phyloP scores from a whole-genome alignment of 2,329 filamentous ascomycete species.

The Mariannaea elegans region DNA sequence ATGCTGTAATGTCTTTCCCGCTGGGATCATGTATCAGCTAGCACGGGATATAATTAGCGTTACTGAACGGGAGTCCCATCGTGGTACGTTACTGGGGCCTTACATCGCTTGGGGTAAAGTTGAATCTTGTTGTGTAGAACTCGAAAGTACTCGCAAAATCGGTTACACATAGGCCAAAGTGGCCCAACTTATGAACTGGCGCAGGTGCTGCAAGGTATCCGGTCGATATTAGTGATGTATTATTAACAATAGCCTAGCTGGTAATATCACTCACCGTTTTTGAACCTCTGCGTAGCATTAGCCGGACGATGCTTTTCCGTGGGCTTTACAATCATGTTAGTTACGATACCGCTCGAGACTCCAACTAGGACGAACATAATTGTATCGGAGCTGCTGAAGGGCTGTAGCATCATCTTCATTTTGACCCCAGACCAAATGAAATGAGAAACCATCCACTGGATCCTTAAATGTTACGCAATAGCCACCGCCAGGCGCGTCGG shows the following conservation, averaged over 20 bases:
- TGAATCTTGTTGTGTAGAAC: conserved; percentile 62
- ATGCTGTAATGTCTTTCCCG: conserved; percentile 52
- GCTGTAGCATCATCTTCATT: conserved; percentile 43
- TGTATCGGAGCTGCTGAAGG: conserved; percentile 53
- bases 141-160: conserved; percentile 57
- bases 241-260: background rate
- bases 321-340: background rate
- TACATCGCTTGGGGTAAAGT: conserved; percentile 58
- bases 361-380: conserved; percentile 49
- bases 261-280: background rate
- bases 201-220: conserved; percentile 49
- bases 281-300: background rate
- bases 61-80: background rate
- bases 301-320: background rate
- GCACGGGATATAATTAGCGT: background rate
- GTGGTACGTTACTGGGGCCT: background rate
- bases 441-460: conserved; percentile 63
- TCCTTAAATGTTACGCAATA: conserved; percentile 61
- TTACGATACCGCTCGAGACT: background rate
- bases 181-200: conserved; percentile 62
- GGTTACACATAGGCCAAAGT: conserved; percentile 63
- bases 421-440: conserved; percentile 67
- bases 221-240: background rate
- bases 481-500: conserved; percentile 61
- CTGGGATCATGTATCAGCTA: conserved; percentile 4